phyloP scores from a whole-genome alignment of 164 flowering plant genomes.

The Platanus orientalis region DNA sequence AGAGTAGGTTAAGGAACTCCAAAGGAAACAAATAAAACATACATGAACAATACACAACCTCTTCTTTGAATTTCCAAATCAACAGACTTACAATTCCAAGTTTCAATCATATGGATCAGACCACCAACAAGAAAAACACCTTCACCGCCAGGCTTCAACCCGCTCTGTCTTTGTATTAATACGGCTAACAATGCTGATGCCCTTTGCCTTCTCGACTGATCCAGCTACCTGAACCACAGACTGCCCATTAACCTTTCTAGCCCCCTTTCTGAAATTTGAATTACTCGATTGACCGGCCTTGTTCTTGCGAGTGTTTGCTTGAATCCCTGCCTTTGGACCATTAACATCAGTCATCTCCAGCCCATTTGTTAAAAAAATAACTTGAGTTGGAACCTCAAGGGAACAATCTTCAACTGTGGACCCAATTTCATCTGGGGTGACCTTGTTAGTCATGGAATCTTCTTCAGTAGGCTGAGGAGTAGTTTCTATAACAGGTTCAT shows the following conservation, averaged over 20 bases:
- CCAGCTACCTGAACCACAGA: slow-evolving; percentile 13
- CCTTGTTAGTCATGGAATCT: slow-evolving; percentile 12
- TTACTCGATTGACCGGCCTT: slow-evolving; percentile 28
- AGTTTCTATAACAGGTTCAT: slow-evolving; percentile 30
- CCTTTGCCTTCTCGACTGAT: slow-evolving; percentile 35
- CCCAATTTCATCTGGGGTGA: slow-evolving; percentile 20
- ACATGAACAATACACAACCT: slow-evolving; percentile 5
- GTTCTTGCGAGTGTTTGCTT: slow-evolving; percentile 14
- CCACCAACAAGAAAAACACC: background rate
- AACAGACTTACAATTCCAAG: slow-evolving; percentile 5
- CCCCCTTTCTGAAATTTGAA: slow-evolving; percentile 21
- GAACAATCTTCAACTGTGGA: slow-evolving; percentile 12
- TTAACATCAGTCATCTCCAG: slow-evolving; percentile 6
- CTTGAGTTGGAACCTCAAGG: slow-evolving; percentile 19
- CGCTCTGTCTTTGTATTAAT: slow-evolving; percentile 48
- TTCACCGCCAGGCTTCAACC: slow-evolving; percentile 78
- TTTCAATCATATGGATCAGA: background rate
- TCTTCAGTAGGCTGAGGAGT: slow-evolving; percentile 17
- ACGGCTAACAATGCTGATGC: slow-evolving; percentile 46
- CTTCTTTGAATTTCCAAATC: slow-evolving; percentile 12
- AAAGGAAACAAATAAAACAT: slow-evolving; percentile 13
- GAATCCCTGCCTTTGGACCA: slow-evolving; percentile 6
- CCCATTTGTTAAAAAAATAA: background rate
- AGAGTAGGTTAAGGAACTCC: slow-evolving; percentile 21
- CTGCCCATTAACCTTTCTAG: slow-evolving; percentile 20